Evolutionary conservation across 2,329 filamentous ascomycete species (phyloP).

Genomic region (Apiospora malaysiana): DNA sequence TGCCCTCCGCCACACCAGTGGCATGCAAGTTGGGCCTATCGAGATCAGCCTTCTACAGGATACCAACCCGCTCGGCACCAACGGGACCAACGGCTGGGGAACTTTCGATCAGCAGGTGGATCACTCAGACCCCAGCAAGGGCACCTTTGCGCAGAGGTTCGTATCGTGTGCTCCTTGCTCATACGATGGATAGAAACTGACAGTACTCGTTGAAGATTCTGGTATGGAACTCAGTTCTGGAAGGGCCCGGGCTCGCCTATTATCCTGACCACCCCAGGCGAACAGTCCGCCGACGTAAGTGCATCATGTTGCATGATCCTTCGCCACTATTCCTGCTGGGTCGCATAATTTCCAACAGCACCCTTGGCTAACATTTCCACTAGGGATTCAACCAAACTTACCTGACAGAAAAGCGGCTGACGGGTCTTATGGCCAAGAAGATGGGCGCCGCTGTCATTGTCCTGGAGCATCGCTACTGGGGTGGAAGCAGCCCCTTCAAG

Average conservation of each 20-base stretch:
- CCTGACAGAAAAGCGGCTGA: slow-evolving; percentile 49
- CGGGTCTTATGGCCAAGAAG: slow-evolving; percentile 46
- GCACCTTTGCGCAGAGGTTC: slow-evolving; percentile 49
- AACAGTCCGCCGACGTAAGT: slow-evolving; percentile 38
- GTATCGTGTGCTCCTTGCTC: background rate
- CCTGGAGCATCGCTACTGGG: slow-evolving; percentile 52
- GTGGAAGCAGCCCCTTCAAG: slow-evolving; percentile 45
- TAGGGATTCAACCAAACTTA: slow-evolving; percentile 43
- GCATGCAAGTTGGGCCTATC: slow-evolving; percentile 36
- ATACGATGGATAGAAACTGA: background rate
- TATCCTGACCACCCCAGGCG: slow-evolving; percentile 48
- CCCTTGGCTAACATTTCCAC: slow-evolving; percentile 26
- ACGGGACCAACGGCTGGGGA: slow-evolving; percentile 34
- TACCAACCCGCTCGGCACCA: slow-evolving; percentile 27
- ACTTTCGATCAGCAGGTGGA: slow-evolving; percentile 49
- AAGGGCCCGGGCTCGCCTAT: slow-evolving; percentile 47
- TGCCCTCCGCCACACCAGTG: slow-evolving; percentile 4
- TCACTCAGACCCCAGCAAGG: slow-evolving; percentile 45
- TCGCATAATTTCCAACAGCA: background rate
- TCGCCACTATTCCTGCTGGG: background rate
- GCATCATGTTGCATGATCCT: background rate
- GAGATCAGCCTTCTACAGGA: slow-evolving; percentile 30
- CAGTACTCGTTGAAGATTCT: slow-evolving; percentile 29
- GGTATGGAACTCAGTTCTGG: slow-evolving; percentile 48
- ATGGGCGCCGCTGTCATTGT: slow-evolving; percentile 48